Conservation (phyloP, 495 filamentous ascomycete species). For the Penicillium antarcticum region DNA sequence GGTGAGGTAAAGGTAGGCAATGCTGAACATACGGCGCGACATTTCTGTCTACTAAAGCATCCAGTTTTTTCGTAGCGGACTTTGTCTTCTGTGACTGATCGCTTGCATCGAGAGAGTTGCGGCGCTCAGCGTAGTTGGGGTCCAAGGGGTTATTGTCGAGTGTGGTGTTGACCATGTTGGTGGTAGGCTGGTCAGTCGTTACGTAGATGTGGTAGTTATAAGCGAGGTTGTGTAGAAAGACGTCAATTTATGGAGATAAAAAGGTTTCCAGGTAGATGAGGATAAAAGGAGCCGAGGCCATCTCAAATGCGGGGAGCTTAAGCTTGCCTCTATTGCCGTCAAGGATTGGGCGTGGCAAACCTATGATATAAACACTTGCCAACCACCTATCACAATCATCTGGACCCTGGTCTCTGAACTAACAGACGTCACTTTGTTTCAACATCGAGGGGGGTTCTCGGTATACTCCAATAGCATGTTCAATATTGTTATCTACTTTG, state of each 20-base stretch:
- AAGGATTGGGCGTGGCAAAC: conserved; percentile 15
- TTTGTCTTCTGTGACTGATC: not conserved
- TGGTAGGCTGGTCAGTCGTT: not conserved
- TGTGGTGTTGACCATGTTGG: conserved; percentile 18
- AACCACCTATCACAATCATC: not conserved
- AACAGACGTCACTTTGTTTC: not conserved
- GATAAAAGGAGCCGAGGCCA: not conserved
- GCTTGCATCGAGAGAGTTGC: conserved; percentile 6
- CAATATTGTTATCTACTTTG: no score
- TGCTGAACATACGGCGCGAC: conserved; percentile 22
- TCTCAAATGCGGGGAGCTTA: conserved; percentile 16
- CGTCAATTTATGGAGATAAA: no score
- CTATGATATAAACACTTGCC: conserved; percentile 24
- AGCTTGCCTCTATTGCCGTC: not conserved
- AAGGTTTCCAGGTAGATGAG: no score
- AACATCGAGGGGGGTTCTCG: no score
- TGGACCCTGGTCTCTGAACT: not conserved
- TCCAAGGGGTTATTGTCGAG: conserved; percentile 19
- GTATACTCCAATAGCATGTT: no score
- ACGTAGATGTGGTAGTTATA: not conserved
- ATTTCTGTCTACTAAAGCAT: conserved; percentile 14
- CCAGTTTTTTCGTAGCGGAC: conserved; percentile 2
- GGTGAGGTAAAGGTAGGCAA: no score
- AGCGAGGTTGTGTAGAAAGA: no score
- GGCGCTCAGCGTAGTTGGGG: conserved; percentile 13